A percentile compares a stretch with the other conserved stretches of the same genome.
Conservation (phyloP, 768 basidiomycete genomes). For the Ramaria rubella region DNA sequence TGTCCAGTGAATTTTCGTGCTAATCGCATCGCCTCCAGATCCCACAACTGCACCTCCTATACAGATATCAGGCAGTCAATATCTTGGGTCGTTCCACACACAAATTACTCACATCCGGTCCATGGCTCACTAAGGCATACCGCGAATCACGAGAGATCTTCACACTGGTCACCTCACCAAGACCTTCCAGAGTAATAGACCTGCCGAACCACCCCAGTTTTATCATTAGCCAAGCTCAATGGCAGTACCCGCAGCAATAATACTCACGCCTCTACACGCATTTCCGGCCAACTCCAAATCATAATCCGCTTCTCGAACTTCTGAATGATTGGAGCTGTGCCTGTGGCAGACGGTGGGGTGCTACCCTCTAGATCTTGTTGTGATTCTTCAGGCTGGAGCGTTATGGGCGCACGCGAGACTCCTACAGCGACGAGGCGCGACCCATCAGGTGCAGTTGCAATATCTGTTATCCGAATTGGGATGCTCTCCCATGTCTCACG, state of each 20-base stretch:
- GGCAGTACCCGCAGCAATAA: slow-evolving; percentile 9
- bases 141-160: slow-evolving; percentile 81
- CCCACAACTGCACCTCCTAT: slow-evolving; percentile 88
- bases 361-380: slow-evolving; percentile 1
- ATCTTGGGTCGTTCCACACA: not conserved
- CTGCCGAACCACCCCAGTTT: slow-evolving; percentile 30
- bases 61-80: slow-evolving; percentile 13
- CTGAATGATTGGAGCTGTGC: slow-evolving; percentile 16
- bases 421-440: slow-evolving; percentile 81
- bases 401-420: slow-evolving; percentile 38
- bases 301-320: slow-evolving; percentile 58
- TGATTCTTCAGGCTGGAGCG: not conserved
- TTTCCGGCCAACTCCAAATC: slow-evolving; percentile 68
- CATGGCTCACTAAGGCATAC: slow-evolving; percentile 79
- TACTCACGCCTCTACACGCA: slow-evolving; percentile 61
- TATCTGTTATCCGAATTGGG: slow-evolving; percentile 78
- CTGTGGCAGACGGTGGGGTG: not conserved
- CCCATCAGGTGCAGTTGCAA: slow-evolving; percentile 82
- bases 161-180: slow-evolving; percentile 81
- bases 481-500: slow-evolving; percentile 62
- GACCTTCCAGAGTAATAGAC: slow-evolving; percentile 48
- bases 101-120: slow-evolving; percentile 63
- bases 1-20: slow-evolving; percentile 84
- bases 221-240: slow-evolving; percentile 10
- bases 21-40: slow-evolving; percentile 58